Conservation (phyloP, 345 rosid genomes). For the Bretschneidera sinensis region DNA sequence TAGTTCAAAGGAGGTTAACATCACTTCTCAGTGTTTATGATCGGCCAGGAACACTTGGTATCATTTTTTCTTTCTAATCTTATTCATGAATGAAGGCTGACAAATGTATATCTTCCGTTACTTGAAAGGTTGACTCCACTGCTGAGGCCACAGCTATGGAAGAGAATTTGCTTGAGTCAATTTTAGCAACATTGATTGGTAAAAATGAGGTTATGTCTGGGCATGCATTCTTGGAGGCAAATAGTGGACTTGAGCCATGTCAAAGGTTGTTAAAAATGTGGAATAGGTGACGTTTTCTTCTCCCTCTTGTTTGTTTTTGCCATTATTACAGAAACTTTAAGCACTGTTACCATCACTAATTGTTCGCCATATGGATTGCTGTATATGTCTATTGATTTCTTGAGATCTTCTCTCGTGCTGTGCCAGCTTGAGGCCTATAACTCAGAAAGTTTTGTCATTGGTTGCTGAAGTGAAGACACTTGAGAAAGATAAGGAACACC, state of each 20-base stretch:
- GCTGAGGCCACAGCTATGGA: conserved; percentile 21
- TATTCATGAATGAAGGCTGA: background rate
- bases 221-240: conserved; percentile 49
- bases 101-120: background rate
- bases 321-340: background rate
- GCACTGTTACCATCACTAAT: background rate
- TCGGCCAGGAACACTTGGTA: background rate
- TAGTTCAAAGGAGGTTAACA: background rate
- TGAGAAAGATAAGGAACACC: conserved; percentile 51
- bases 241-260: conserved; percentile 37
- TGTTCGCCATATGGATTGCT: background rate
- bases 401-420: conserved; percentile 1
- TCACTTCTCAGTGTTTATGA: background rate
- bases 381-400: conserved; percentile 1
- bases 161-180: conserved; percentile 39
- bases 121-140: background rate
- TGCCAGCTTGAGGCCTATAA: conserved; percentile 50
- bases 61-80: background rate
- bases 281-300: conserved; percentile 35
- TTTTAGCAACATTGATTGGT: conserved; percentile 32
- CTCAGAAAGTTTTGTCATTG: conserved; percentile 35
- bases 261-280: conserved; percentile 42
- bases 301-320: background rate
- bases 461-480: conserved; percentile 38
- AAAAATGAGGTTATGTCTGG: conserved; percentile 37